Evolutionary conservation across 2,329 filamentous ascomycete species (phyloP).

Genomic region (Thielaviopsis musarum): DNA sequence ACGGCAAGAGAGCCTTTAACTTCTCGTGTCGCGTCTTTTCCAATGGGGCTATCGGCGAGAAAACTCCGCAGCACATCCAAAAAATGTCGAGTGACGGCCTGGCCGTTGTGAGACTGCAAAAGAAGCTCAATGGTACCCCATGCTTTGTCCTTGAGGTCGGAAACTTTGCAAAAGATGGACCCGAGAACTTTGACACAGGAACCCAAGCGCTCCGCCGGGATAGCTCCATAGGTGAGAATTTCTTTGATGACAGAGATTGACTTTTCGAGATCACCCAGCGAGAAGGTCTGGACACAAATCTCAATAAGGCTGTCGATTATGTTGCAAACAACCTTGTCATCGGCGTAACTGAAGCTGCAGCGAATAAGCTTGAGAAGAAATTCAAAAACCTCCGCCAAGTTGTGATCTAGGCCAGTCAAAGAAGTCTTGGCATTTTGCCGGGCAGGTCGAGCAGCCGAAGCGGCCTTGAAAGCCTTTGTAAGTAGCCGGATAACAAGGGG

Average conservation of each 20-base stretch:
- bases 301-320: slow-evolving; percentile 45
- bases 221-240: slow-evolving; percentile 54
- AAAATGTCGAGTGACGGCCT: slow-evolving; percentile 48
- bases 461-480: slow-evolving; percentile 34
- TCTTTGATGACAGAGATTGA: slow-evolving; percentile 53
- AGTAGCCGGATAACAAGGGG: slow-evolving; percentile 47
- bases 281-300: slow-evolving; percentile 52
- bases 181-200: slow-evolving; percentile 54
- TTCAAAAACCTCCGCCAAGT: slow-evolving; percentile 45
- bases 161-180: slow-evolving; percentile 52
- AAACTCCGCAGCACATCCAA: slow-evolving; percentile 42
- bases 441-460: slow-evolving; percentile 31
- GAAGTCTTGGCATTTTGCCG: slow-evolving; percentile 14
- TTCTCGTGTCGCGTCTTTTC: slow-evolving; percentile 36
- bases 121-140: slow-evolving; percentile 58
- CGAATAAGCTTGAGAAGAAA: slow-evolving; percentile 54
- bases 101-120: slow-evolving; percentile 56
- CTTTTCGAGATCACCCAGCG: slow-evolving; percentile 45
- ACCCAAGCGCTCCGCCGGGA: slow-evolving; percentile 45
- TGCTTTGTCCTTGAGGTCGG: slow-evolving; percentile 40
- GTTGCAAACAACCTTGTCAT: slow-evolving; percentile 41
- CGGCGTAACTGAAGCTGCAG: slow-evolving; percentile 55
- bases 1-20: slow-evolving; percentile 47
- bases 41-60: slow-evolving; percentile 26
- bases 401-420: slow-evolving; percentile 35